Evolutionary conservation across 1,284 basidiomycete species (phyloP), one percentile per base, ranked within the genome.

Genomic region (Phaffia rhodozyma): DNA sequence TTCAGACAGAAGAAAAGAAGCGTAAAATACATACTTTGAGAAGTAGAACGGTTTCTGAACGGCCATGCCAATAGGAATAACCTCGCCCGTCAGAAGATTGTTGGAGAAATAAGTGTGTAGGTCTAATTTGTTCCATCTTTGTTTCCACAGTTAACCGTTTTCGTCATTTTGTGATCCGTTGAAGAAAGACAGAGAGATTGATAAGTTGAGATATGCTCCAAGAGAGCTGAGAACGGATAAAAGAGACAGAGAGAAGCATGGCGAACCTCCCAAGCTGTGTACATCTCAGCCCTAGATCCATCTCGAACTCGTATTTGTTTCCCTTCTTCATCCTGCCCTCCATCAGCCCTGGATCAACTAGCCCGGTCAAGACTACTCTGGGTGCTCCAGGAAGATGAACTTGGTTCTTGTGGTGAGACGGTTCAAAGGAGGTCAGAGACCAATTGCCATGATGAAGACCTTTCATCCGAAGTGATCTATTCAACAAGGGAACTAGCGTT

Each of bases 31-130:
- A 66, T 66, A 77, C 76, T 89, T 91, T 52, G 90, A 93, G 75
- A 96, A 96, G 84, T 88, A 91, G 74, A 91, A 96, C 29, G 90
- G 84, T 66, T 89, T 81, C 73, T 91, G 88, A 70, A 92, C 85
- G 72, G 87, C 89, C 69, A 93, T 77, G 9, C 82, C 79, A 55
- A 94, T 77, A 23, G 86, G 83, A 25, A 82, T 75, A 18, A 82
- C 78, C 74, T 93, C 90, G 1, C 88, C 90, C 25, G 82, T 88
- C 54, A 81, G 82, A 30, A 87, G 71, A 67, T 88, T 83, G 38
- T 91, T 81, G 0, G 84, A 85, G 65, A 86, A 80, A 73, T 94
- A 94, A 18, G 81, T 79, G 55, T 80, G 71, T 56, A 94, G 81
- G 65, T 90, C 85, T 67, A 96, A 79, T 72, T 84, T 87, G 76